These are phyloP conservation scores for Phragmites australis DNA, from an alignment of 176 grass and related monocot species.

Conservation along the genomic window DNA sequence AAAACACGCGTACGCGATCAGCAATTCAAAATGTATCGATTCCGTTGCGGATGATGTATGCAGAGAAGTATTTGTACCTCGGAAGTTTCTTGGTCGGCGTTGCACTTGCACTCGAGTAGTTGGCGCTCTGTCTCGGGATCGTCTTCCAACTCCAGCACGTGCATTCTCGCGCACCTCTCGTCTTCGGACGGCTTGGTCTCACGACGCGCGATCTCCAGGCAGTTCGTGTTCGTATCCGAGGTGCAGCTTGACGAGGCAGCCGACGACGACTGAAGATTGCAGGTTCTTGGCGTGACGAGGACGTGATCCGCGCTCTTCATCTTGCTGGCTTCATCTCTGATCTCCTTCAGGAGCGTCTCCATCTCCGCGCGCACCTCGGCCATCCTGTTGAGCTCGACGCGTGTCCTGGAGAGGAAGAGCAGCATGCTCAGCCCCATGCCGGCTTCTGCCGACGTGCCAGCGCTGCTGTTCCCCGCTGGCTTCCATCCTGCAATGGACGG, in stretches of 20 bases:
- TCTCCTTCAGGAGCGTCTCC: slow-evolving; percentile 54
- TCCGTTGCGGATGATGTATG: not conserved
- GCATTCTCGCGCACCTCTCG: not conserved
- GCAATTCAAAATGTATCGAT: not conserved
- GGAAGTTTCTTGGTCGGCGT: not conserved
- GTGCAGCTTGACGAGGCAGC: slow-evolving; percentile 7
- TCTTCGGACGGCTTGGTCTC: not conserved
- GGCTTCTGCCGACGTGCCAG: not conserved
- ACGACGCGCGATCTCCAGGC: not conserved
- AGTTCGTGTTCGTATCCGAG: slow-evolving; percentile 4
- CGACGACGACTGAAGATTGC: not conserved
- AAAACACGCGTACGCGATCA: not conserved
- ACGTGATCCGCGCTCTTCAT: not conserved
- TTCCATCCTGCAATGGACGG: not conserved
- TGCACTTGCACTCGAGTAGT: not conserved
- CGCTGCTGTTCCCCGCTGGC: not conserved
- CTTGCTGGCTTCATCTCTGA: slow-evolving; percentile 34
- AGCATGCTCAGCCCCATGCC: slow-evolving; percentile 52
- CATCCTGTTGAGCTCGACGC: slow-evolving; percentile 62
- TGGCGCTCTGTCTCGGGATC: not conserved
- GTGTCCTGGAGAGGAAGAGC: slow-evolving; percentile 44
- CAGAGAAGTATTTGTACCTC: not conserved
- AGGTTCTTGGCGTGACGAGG: not conserved
- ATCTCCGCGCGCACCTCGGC: slow-evolving; percentile 58
- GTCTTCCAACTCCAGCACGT: not conserved